These are phyloP conservation scores for Kregervanrija delftensis DNA, from an alignment of 805 yeast genomes.

Conservation along the genomic window DNA sequence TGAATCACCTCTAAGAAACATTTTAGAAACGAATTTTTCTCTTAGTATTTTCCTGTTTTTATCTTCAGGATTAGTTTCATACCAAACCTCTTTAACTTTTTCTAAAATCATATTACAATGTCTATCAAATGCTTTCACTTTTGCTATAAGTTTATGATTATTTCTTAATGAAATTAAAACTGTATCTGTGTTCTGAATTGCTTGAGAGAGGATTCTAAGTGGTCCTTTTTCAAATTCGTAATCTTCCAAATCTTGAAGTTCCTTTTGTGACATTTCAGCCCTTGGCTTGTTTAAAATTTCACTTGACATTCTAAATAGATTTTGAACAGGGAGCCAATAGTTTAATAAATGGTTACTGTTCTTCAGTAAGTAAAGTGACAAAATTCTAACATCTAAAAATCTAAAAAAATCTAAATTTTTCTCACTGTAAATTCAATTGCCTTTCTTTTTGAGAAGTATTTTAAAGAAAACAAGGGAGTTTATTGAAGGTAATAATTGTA, in stretches of 20 bases:
- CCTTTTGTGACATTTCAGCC: constrained; percentile 72
- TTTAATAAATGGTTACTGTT: too few relatives aligned
- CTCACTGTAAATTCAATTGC: too few relatives aligned
- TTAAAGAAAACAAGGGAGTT: too few relatives aligned
- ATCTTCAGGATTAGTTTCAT: constrained; percentile 50
- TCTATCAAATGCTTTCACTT: constrained; percentile 91
- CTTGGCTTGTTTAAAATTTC: constrained; percentile 69
- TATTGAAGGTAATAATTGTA: too few relatives aligned
- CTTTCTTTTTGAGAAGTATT: too few relatives aligned
- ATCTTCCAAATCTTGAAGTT: constrained; percentile 77
- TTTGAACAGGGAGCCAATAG: too few relatives aligned
- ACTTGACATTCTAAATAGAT: constrained; percentile 29
- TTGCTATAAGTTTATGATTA: constrained; percentile 84
- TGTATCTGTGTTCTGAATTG: constrained; percentile 57
- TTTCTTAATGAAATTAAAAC: constrained; percentile 87
- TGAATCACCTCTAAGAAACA: constrained; percentile 93
- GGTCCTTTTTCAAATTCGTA: constrained; percentile 91
- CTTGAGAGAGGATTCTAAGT: constrained; percentile 75
- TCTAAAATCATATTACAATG: constrained; percentile 92
- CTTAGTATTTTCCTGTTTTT: constrained; percentile 40
- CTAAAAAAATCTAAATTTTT: too few relatives aligned
- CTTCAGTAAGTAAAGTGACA: too few relatives aligned
- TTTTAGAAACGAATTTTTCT: constrained; percentile 79
- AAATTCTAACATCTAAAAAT: too few relatives aligned
- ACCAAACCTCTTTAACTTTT: constrained; percentile 77